Base-by-base conservation (phyloP, 1,139 yeast species). In the Taphrina pruni region DNA sequence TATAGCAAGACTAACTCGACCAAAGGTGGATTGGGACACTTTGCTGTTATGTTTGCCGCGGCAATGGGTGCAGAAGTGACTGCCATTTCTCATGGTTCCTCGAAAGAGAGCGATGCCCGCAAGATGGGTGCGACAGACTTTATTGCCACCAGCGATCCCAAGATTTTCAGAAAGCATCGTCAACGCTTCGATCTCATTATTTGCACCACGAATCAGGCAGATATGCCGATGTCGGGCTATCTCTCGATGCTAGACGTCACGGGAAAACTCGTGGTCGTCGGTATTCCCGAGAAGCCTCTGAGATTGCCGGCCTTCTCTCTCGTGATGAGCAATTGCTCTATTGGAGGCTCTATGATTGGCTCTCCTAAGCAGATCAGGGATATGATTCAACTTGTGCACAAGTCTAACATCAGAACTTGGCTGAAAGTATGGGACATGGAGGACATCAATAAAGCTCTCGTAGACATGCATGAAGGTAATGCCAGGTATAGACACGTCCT, bases 371-470 rank as follows among this genome's bases (percentile, higher is more conserved):
- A 87, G 78, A 85, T 86, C 69, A 76, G 81, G 69, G 86, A 83
- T 72, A 80, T 87, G 79, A 79, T 87, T 75, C 77, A 84, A 26
- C 75, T 87, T 72, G 87, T 86, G 50, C 85, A 82, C 21, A 80
- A 85, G 73, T 80, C 85, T 72, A 78, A 81, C 48, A 79, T 86
- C 73, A 81, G 80, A 71, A 86, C 88, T 32, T 86, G 88, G 89
- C 82, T 85, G 69, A 89, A 86, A 78, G 81, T 83, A 38, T 76
- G 86, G 60, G 85, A 86, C 58, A 79, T 87, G 71, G 79, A 81
- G 68, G 87, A 83, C 74, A 84, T 61, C 38, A 69, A 69, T 35
- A 35, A 62, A 32, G 66, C 66, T n/a, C 46, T 62, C 21, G 41
- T 52, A 14, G 66, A 62, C 14, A 62, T 62, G 66, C 51, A 62